Conservation (phyloP, 2,329 filamentous ascomycete genomes). For the Cyclaneusma minus region DNA sequence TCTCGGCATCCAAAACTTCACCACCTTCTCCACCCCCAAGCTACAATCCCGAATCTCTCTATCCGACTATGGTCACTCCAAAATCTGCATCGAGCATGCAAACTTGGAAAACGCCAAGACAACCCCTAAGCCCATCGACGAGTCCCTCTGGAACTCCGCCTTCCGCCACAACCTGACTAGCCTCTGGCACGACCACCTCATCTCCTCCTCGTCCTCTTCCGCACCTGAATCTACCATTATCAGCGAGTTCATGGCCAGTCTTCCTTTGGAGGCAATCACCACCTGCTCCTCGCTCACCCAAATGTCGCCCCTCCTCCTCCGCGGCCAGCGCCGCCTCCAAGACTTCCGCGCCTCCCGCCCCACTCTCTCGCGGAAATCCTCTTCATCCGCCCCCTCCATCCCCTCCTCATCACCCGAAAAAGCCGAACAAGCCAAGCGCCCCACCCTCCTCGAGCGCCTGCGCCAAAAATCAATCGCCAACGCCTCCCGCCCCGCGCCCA, state of each 20-base stretch:
- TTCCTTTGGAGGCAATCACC: slow-evolving; percentile 39
- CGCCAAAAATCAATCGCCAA: slow-evolving; percentile 50
- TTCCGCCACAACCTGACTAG: slow-evolving; percentile 36
- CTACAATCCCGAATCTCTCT: slow-evolving; percentile 22
- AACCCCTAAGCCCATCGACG: slow-evolving; percentile 26
- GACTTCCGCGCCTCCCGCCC: slow-evolving; percentile 39
- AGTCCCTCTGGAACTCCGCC: slow-evolving; percentile 33
- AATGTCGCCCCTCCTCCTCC: slow-evolving; percentile 40
- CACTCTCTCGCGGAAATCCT: no score
- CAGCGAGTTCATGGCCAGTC: slow-evolving; percentile 34
- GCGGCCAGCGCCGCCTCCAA: slow-evolving; percentile 53
- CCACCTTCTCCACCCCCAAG: slow-evolving; percentile 12
- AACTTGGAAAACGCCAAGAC: slow-evolving; percentile 16
- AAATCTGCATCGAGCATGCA: slow-evolving; percentile 33
- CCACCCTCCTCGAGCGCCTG: slow-evolving; percentile 62
- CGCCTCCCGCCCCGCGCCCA: slow-evolving; percentile 25
- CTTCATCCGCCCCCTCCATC: slow-evolving; percentile 1
- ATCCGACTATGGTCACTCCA: slow-evolving; percentile 35
- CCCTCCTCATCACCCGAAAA: slow-evolving; percentile 5
- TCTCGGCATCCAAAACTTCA: slow-evolving; percentile 48
- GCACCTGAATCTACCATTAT: slow-evolving; percentile 8
- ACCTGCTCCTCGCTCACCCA: slow-evolving; percentile 34
- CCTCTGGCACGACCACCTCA: slow-evolving; percentile 26
- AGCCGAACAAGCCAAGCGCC: slow-evolving; percentile 25
- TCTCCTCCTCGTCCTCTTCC: no score